Percentiles rank a stretch among this genome's conserved stretches.
Conservation (phyloP, 495 filamentous ascomycete species). For the Chlorociboria aeruginascens region DNA sequence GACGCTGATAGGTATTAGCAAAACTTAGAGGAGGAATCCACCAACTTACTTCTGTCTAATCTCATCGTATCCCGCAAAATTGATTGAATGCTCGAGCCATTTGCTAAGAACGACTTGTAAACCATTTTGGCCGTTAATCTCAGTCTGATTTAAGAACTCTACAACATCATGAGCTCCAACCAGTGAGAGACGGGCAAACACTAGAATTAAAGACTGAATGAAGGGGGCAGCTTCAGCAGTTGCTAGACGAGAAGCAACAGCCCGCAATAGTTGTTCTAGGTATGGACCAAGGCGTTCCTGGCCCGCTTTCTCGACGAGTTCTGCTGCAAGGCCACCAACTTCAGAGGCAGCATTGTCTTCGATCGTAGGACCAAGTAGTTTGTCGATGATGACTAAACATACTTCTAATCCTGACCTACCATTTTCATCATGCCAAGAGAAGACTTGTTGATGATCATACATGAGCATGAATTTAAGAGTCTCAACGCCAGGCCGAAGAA, state of each 20-base stretch:
- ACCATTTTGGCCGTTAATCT: slow-evolving; percentile 63
- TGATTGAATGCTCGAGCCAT: slow-evolving; percentile 94
- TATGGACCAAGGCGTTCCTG: slow-evolving; percentile 81
- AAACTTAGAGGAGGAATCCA: not conserved
- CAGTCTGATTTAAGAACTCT: slow-evolving; percentile 74
- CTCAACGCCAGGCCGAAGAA: slow-evolving; percentile 77
- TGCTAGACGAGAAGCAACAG: slow-evolving; percentile 76
- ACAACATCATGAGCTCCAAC: slow-evolving; percentile 80
- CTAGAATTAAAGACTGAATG: slow-evolving; percentile 82
- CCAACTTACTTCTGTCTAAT: slow-evolving; percentile 76
- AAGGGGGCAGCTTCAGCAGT: slow-evolving; percentile 73
- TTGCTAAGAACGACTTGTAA: slow-evolving; percentile 81
- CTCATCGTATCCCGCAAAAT: slow-evolving; percentile 92
- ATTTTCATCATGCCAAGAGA: slow-evolving; percentile 63
- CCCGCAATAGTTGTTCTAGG: slow-evolving; percentile 75
- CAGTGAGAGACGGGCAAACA: slow-evolving; percentile 83
- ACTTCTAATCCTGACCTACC: slow-evolving; percentile 81
- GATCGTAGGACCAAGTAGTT: slow-evolving; percentile 69
- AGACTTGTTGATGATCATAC: slow-evolving; percentile 79
- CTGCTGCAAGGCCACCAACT: slow-evolving; percentile 86
- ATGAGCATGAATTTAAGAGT: slow-evolving; percentile 76
- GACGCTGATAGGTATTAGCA: slow-evolving; percentile 45
- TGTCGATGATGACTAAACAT: slow-evolving; percentile 81
- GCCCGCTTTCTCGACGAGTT: slow-evolving; percentile 88
- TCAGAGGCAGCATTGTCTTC: slow-evolving; percentile 90